Conservation (phyloP, 2,329 filamentous ascomycete species). For the Pseudocercospora fuligena region DNA sequence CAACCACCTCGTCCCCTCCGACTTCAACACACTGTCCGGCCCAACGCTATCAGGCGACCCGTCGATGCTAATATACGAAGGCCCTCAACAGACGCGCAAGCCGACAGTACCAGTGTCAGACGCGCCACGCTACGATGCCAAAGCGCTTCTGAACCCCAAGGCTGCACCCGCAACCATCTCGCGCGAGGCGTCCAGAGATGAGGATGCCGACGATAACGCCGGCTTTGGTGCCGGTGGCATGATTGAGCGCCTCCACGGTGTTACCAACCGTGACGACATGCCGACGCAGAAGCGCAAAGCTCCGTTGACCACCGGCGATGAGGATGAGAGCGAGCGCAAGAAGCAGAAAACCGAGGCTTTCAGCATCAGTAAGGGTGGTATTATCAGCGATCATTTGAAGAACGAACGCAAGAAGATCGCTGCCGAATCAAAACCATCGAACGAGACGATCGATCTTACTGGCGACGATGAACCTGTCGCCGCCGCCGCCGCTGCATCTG, state of each 20-base stretch:
- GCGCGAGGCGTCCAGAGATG: not conserved
- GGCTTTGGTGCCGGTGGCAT: conserved; percentile 60
- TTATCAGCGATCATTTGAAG: conserved; percentile 70
- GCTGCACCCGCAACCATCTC: conserved; percentile 21
- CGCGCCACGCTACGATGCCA: conserved; percentile 26
- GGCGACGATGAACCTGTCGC: conserved; percentile 43
- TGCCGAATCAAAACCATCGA: conserved; percentile 33
- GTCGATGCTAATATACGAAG: conserved; percentile 29
- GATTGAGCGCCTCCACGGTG: conserved; percentile 76
- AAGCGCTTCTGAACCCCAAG: conserved; percentile 32
- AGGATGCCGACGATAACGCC: not conserved
- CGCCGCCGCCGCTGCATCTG: conserved; percentile 16
- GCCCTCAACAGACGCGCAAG: conserved; percentile 39
- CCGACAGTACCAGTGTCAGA: conserved; percentile 9
- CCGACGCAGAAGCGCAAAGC: conserved; percentile 68
- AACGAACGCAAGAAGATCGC: conserved; percentile 58
- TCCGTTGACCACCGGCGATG: conserved; percentile 43
- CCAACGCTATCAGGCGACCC: conserved; percentile 18
- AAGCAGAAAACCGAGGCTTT: conserved; percentile 52
- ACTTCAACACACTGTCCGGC: conserved; percentile 22
- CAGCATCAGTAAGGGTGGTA: conserved; percentile 57
- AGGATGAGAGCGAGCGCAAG: conserved; percentile 41
- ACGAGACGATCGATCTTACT: conserved; percentile 55
- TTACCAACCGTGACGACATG: conserved; percentile 66
- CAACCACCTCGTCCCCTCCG: conserved; percentile 1